Base-by-base conservation (phyloP, 805 yeast genomes). In the Ogataea parapolymorpha region DNA sequence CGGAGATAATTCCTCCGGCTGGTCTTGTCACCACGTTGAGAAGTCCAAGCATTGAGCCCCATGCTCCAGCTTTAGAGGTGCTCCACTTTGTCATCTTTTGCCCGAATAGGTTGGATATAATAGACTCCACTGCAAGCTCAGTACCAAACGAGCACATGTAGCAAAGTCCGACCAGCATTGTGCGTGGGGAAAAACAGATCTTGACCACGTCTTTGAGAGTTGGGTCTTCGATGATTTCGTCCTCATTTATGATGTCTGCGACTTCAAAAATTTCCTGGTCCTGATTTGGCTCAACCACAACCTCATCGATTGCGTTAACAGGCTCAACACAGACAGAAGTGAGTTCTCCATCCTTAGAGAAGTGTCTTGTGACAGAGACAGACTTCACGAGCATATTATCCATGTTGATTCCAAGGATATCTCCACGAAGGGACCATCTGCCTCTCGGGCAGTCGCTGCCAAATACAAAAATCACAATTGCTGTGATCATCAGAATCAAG, bases 371-470 rank as follows among this genome's bases (percentile, higher is more conserved):
- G 18, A 54, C 49, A 9, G 62, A 52, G 8, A 54, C 50, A 27
- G 55, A 41, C 7, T 50, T 47, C 18, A 56, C 56, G 6, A 46
- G 34, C 13, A 53, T 44, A 22, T 55, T 56, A 42, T 59, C 60
- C 34, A 56, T 41, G 9, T 59, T 55, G 28, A 58, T 44, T 3
- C 53, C 49, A 12, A 56, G 41, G 2, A 59, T 38, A 41, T 51
- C 54, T 9, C 37, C 51, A 42, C 68, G 54, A 32, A 56, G 44
- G 1, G 57, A 43, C 68, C 68, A 64, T 32, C 49, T 50, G 14
- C 67, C 68, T 39, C 57, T 63, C 8, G 68, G 68, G 41, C 66
- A 62, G 42, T 63, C 68, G 16, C 49, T 51, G 1, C 66, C 66
- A 39, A 62, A 49, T 3, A 59, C 12, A 2, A 58, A 32, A 20